Percentiles rank a stretch among this genome's conserved stretches.
Conservation (phyloP, 495 filamentous ascomycete genomes). For the Aspergillus steynii region DNA sequence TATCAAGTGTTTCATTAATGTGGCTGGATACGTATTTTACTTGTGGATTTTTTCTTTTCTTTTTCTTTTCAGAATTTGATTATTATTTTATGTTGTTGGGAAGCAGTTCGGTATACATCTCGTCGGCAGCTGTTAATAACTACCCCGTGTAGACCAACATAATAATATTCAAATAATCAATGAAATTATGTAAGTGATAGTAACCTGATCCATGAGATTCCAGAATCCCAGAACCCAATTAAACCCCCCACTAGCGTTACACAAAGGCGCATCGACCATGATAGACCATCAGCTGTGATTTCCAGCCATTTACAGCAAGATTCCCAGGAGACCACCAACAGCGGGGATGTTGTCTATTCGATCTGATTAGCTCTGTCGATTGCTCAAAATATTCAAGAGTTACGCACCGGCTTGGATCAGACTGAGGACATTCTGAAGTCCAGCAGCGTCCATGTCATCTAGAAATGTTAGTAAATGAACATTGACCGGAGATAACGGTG, state of each 20-base stretch:
- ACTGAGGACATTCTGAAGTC: slow-evolving; percentile 15
- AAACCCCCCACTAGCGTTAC: neutral
- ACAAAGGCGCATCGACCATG: neutral
- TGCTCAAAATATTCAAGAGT: neutral
- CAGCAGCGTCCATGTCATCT: slow-evolving; percentile 14
- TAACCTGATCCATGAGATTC: neutral
- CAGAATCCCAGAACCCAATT: neutral
- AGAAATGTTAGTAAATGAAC: neutral
- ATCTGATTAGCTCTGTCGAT: neutral
- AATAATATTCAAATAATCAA: neutral
- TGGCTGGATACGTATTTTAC: no score
- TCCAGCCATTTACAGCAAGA: neutral
- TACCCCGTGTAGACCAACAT: no score
- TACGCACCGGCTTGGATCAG: slow-evolving; percentile 14
- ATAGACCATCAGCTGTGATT: neutral
- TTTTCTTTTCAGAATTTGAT: neutral
- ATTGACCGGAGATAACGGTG: neutral
- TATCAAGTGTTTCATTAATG: no score
- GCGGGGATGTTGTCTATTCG: slow-evolving; percentile 1
- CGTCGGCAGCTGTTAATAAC: no score
- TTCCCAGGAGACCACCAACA: neutral
- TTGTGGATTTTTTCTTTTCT: neutral
- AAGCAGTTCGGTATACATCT: no score
- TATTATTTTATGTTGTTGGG: neutral
- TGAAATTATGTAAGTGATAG: neutral